Evolutionary conservation across 352 stramenopile genomes (phyloP).

Genomic region (Pythium scleroteichum): DNA sequence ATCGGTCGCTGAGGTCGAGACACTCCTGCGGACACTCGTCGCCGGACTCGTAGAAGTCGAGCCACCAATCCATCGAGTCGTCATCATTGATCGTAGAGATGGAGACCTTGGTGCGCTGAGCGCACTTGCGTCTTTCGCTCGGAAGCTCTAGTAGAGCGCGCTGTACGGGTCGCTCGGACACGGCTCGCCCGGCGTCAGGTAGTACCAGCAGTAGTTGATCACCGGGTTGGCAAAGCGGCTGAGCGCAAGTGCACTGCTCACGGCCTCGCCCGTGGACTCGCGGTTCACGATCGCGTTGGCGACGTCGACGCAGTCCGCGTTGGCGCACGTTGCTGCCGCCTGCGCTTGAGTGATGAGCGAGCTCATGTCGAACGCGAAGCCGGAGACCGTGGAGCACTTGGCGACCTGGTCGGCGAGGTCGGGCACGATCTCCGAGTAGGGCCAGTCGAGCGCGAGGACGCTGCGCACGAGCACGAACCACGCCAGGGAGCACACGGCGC

Average conservation of each 20-base stretch:
- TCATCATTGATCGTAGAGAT: not conserved
- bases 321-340: not conserved
- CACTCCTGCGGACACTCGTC: not conserved
- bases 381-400: not conserved
- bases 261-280: not conserved
- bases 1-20: not conserved
- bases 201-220: slow-evolving; percentile 7
- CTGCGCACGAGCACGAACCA: not conserved
- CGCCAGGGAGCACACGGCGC: too few relatives aligned
- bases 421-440: not conserved
- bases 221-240: not conserved
- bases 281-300: not conserved
- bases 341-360: not conserved
- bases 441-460: not conserved
- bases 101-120: not conserved
- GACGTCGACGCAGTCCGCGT: not conserved
- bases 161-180: not conserved
- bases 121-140: not conserved
- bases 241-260: not conserved
- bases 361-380: not conserved
- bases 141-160: not conserved
- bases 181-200: not conserved
- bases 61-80: not conserved
- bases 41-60: not conserved
- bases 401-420: not conserved